These are phyloP conservation scores for Aphanomyces astaci DNA, from an alignment of 352 stramenopile genomes.

Conservation along the genomic window DNA sequence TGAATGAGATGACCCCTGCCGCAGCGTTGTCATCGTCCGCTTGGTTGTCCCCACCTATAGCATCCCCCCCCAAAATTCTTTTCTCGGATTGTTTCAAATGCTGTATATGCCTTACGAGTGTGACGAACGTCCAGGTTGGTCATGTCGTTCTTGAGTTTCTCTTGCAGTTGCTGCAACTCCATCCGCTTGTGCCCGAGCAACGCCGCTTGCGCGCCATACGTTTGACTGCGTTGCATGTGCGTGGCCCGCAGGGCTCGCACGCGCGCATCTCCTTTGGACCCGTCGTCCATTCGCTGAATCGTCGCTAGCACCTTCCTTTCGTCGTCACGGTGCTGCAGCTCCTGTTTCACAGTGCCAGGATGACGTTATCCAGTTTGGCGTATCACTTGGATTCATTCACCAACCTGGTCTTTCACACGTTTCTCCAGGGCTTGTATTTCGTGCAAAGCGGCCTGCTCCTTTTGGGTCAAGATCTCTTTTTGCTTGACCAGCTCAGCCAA, in stretches of 20 bases:
- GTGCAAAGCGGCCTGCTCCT: conserved; percentile 4
- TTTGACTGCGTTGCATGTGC: conserved; percentile 17
- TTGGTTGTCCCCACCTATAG: conserved; percentile 10
- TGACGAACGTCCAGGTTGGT: background rate
- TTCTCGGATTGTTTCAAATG: too few relatives aligned
- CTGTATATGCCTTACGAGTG: background rate
- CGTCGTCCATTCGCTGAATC: background rate
- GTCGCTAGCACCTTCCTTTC: background rate
- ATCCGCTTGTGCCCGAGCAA: background rate
- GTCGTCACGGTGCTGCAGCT: conserved; percentile 1
- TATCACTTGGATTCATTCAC: background rate
- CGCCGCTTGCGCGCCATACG: background rate
- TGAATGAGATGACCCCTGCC: background rate
- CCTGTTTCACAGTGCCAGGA: background rate
- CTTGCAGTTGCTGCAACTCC: background rate
- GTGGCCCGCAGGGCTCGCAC: background rate
- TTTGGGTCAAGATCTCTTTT: background rate
- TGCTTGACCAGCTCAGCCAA: conserved; percentile 6
- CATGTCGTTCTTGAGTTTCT: background rate
- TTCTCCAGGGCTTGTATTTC: conserved; percentile 18
- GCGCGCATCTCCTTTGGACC: background rate
- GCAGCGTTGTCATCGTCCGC: background rate
- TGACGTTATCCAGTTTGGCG: background rate
- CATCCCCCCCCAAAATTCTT: background rate
- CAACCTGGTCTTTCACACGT: conserved; percentile 16